Conservation (phyloP, 2,329 filamentous ascomycete species). For the Cadophora sp. region DNA sequence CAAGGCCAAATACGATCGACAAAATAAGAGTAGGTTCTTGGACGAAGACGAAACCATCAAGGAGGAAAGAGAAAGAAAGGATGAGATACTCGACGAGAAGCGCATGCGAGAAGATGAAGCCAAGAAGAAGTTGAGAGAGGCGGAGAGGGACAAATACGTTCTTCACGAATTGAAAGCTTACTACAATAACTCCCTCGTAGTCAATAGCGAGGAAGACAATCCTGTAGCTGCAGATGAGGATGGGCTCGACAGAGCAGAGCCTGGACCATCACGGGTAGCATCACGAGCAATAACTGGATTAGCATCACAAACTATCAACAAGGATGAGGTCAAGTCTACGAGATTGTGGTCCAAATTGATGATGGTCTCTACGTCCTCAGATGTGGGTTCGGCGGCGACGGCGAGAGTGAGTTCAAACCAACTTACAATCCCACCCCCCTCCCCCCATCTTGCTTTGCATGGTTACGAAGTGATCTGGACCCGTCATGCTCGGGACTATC, state of each 20-base stretch:
- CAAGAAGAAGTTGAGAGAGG: background rate
- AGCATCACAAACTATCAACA: background rate
- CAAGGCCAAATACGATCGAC: background rate
- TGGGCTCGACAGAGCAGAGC: too few relatives aligned
- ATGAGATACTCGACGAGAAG: background rate
- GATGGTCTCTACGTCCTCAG: background rate
- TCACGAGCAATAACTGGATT: too few relatives aligned
- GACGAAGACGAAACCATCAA: background rate
- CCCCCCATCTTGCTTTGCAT: background rate
- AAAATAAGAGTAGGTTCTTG: background rate
- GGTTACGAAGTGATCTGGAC: background rate
- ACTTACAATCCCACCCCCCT: background rate
- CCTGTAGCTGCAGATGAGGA: background rate
- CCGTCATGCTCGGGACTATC: background rate
- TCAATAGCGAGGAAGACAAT: too few relatives aligned
- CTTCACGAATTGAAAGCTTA: too few relatives aligned
- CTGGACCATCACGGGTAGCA: too few relatives aligned
- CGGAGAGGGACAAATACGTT: background rate
- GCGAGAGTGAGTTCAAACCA: background rate
- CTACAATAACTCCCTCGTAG: too few relatives aligned
- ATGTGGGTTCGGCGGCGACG: background rate
- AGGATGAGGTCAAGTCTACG: background rate
- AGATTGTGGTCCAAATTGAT: background rate
- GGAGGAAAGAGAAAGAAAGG: background rate
- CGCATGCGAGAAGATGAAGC: background rate